phyloP scores from a whole-genome alignment of 2,329 filamentous ascomycete genomes.

The Xenoacremonium recifei region DNA sequence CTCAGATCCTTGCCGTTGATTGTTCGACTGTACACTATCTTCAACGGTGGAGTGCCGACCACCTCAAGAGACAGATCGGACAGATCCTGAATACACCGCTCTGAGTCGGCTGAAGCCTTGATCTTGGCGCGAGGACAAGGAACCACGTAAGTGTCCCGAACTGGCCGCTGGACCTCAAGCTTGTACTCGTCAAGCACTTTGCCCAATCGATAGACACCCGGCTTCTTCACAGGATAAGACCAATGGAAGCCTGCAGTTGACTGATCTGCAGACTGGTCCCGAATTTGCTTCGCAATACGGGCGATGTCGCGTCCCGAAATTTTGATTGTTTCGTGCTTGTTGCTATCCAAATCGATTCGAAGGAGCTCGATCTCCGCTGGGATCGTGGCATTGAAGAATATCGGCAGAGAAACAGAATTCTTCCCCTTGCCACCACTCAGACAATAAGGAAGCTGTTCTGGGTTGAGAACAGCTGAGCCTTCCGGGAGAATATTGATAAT shows the following conservation, averaged over 20 bases:
- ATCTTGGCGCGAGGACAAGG: slow-evolving; percentile 79
- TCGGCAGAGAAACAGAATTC: slow-evolving; percentile 66
- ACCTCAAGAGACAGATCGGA: slow-evolving; percentile 84
- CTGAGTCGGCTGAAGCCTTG: slow-evolving; percentile 53
- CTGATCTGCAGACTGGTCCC: slow-evolving; percentile 65
- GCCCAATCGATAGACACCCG: slow-evolving; percentile 81
- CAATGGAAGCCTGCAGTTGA: slow-evolving; percentile 62
- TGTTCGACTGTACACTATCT: slow-evolving; percentile 86
- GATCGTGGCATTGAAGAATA: slow-evolving; percentile 90
- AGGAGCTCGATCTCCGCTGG: slow-evolving; percentile 87
- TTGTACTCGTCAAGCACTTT: slow-evolving; percentile 92
- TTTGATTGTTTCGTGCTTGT: slow-evolving; percentile 75
- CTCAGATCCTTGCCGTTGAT: slow-evolving; percentile 82
- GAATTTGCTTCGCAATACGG: slow-evolving; percentile 66
- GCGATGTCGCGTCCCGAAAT: slow-evolving; percentile 73
- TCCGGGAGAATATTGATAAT: slow-evolving; percentile 97
- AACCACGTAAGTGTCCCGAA: slow-evolving; percentile 79
- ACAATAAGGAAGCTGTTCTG: slow-evolving; percentile 77
- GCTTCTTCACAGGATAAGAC: slow-evolving; percentile 75
- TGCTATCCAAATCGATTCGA: slow-evolving; percentile 80
- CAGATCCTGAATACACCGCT: slow-evolving; percentile 82
- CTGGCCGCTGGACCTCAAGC: slow-evolving; percentile 78
- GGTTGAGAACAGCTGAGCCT: slow-evolving; percentile 89
- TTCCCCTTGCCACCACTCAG: slow-evolving; percentile 60
- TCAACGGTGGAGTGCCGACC: slow-evolving; percentile 83